These are phyloP conservation scores for Penicillium mononematosum DNA, from an alignment of 495 filamentous ascomycete species.

Conservation along the genomic window DNA sequence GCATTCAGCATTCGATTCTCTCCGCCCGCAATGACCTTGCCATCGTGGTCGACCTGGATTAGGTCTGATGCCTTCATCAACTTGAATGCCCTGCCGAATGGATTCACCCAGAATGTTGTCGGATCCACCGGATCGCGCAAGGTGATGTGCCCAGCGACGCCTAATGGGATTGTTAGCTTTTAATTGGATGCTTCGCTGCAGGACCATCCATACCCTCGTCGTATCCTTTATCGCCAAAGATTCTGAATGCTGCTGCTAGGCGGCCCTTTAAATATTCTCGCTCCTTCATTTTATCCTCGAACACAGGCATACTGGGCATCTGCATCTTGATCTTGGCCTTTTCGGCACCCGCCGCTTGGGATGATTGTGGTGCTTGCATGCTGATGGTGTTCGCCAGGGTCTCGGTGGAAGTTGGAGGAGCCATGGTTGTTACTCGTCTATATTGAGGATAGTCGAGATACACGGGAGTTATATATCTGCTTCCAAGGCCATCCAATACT, in stretches of 20 bases:
- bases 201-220: constrained; percentile 48
- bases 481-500: not conserved
- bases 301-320: constrained; percentile 53
- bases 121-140: constrained; percentile 68
- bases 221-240: constrained; percentile 68
- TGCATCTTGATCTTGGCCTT: constrained; percentile 46
- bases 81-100: constrained; percentile 70
- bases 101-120: constrained; percentile 75
- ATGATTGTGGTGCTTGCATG: constrained; percentile 24
- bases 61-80: constrained; percentile 69
- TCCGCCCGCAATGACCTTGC: constrained; percentile 68
- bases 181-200: not conserved
- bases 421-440: constrained; percentile 17
- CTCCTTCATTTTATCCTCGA: constrained; percentile 60
- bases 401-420: constrained; percentile 34
- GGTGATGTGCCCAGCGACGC: constrained; percentile 61
- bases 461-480: not conserved
- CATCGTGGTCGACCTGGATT: constrained; percentile 65
- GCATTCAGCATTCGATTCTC: constrained; percentile 60
- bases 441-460: not conserved
- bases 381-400: constrained; percentile 22
- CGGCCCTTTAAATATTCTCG: constrained; percentile 65
- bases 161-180: constrained; percentile 17
- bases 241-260: constrained; percentile 64
- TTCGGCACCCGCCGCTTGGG: constrained; percentile 28